Base-by-base conservation (phyloP, 2,329 filamentous ascomycete genomes). In the Ophiosphaerella herpotricha region DNA sequence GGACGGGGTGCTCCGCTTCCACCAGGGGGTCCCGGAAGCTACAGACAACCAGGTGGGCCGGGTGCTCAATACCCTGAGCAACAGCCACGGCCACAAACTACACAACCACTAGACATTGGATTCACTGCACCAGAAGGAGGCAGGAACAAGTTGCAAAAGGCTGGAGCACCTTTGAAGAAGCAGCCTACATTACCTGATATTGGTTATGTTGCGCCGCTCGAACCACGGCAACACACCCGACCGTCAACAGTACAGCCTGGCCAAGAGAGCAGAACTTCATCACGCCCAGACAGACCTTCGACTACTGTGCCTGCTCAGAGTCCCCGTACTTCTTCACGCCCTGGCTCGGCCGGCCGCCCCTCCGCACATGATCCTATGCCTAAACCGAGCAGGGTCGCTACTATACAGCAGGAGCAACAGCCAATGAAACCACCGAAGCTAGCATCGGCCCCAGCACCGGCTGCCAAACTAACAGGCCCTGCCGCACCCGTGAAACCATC, bases 131-230 rank as follows among this genome's bases (percentile, higher is more conserved):
- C 74, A 43, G 75, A 82, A 55, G 44, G 36, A 33, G 75, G 75
- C 31, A 73, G 74, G 37, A 72, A 71, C 48, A 75, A 74, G 46
- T 65, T 76, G 13, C 77, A 78, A 48, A 75, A 76, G 50, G 69
- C 64, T 5, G 64, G 61, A 12, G 47, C 57, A 39, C 61, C 58
- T 4, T 56, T 67, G 21, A 66, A 67, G 57, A 73, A 72, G 53
- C 55, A 65, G 33, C 60, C 64, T 16, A 67, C 67, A 12, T 37
- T 73, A 23, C 67, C 68, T 11, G 71, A 74, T 41, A 71, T 74
- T 50, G 72, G 71, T 5, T 74, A 70, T 45, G 54, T 71, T 14
- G 70, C 71, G 33, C 71, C 71, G 13, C 55, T 74, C 2, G 70
- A 73, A 43, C 57, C 61, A 21, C 64, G 66, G 37, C 68, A 73